Base-by-base conservation (phyloP, 2,329 filamentous ascomycete genomes). In the Ascochyta clinopodiicola region DNA sequence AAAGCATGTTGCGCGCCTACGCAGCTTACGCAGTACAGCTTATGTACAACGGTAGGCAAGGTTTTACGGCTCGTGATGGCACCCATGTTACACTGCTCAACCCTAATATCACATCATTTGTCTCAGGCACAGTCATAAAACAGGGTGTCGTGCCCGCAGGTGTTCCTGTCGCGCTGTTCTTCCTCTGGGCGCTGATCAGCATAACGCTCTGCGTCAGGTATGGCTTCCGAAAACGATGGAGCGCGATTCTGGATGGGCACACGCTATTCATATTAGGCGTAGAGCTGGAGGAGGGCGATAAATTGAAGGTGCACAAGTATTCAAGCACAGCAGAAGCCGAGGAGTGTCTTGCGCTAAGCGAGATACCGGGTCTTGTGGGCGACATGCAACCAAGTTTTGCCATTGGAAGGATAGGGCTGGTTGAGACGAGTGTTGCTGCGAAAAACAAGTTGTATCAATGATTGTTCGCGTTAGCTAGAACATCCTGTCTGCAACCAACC, bases 31-130 rank as follows among this genome's bases (percentile, higher is more conserved):
- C 56, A 2, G 17, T 44, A 7, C 44, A 56, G 17, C 38, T 53
- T 4, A 46, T 56, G 48, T 59, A 52, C 31, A 59, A 56, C 9
- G 48, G 44, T 17, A 44, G 56, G 1, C 51, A 53, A n/a, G 51
- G 36, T 39, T 59, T 45, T n/a, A 53, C 48, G 6, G 31, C 34
- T 10, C 22, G 35, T 4, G 39, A 47, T 17, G 51, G 44, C 19
- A 52, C 32, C 15, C 38, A 49, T 2, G 17, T 56, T 3, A 21
- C 22, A 10, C 39, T 40, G 3, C 7, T 36, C 9, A 47, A 56
- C 8, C 44, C 51, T 2, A 40, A 56, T 25, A 29, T 47, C 10
- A 51, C 49, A 2, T 39, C 39, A 3, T 60, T 56, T 17, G n/a
- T 47, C 6, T 8, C 38, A 3, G 53, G 45, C 3, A 47, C 49